These are phyloP conservation scores for button mushroom (Agaricus bisporus) DNA, from an alignment of 768 basidiomycete species.

Conservation along the genomic window DNA sequence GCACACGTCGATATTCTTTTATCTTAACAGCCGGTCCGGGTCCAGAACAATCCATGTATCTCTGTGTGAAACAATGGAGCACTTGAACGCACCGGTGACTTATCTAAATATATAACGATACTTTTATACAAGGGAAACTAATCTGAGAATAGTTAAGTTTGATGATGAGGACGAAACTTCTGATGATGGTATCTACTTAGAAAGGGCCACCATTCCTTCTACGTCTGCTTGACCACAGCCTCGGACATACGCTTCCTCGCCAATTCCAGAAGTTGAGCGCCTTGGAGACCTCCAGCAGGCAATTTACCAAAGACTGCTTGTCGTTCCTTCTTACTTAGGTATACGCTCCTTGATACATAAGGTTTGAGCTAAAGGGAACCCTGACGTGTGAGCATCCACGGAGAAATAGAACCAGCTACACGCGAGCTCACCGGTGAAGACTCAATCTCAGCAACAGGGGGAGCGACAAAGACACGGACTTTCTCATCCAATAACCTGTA, in stretches of 20 bases:
- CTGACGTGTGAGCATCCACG: background rate
- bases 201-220: background rate
- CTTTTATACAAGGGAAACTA: background rate
- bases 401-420: background rate
- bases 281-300: background rate
- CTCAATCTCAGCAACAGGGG: conserved; percentile 58
- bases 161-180: background rate
- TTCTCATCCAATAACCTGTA: conserved; percentile 78
- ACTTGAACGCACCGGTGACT: too few species aligned
- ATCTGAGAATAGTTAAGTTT: background rate
- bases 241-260: conserved; percentile 2
- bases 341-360: conserved; percentile 50
- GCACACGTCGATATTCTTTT: background rate
- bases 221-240: background rate
- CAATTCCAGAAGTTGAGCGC: background rate
- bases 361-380: conserved; percentile 50
- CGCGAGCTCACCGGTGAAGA: conserved; percentile 44
- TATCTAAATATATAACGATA: background rate
- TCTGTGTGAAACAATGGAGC: conserved; percentile 1
- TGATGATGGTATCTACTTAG: background rate
- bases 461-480: conserved; percentile 81
- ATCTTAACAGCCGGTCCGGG: background rate
- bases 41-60: too few species aligned
- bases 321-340: conserved; percentile 29
- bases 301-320: conserved; percentile 31